Evolutionary conservation across 306 rosid genomes (phyloP).

Genomic region (Cicer pinnatifidum): DNA sequence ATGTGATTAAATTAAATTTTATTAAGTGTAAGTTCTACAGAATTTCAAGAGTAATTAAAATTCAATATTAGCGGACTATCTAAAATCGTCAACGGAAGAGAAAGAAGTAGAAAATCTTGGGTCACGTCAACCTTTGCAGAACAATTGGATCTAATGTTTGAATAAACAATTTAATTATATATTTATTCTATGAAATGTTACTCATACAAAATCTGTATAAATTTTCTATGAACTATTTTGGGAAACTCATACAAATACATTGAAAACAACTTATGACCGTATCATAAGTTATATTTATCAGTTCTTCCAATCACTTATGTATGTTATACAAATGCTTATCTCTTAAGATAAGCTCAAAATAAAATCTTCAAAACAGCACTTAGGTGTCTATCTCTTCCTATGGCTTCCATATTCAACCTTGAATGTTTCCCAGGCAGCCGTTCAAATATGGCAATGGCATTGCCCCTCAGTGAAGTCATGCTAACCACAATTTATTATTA

Average conservation of each 20-base stretch:
- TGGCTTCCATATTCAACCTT: conserved; percentile 26
- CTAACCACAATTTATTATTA: conserved; percentile 25
- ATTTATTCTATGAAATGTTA: not conserved
- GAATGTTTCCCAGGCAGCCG: not conserved
- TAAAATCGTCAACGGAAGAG: too few relatives aligned
- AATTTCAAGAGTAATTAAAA: not conserved
- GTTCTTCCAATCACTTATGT: not conserved
- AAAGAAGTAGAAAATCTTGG: too few relatives aligned
- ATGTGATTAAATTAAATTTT: too few relatives aligned
- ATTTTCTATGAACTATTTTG: not conserved
- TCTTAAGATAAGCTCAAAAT: not conserved
- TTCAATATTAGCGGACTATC: not conserved
- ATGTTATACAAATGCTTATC: not conserved
- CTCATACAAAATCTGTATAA: not conserved
- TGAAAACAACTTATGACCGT: not conserved
- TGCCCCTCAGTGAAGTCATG: conserved; percentile 19
- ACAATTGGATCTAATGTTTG: not conserved
- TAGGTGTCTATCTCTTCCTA: not conserved
- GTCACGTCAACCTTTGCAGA: not conserved
- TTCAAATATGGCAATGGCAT: conserved; percentile 25
- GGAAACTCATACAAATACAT: not conserved
- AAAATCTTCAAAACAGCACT: not conserved
- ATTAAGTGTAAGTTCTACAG: not conserved
- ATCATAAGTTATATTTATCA: conserved; percentile 4
- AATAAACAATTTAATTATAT: not conserved